Evolutionary conservation across 1,284 basidiomycete genomes (phyloP), one percentile per base, ranked within the genome.

Genomic region (Gymnopus androsaceus): DNA sequence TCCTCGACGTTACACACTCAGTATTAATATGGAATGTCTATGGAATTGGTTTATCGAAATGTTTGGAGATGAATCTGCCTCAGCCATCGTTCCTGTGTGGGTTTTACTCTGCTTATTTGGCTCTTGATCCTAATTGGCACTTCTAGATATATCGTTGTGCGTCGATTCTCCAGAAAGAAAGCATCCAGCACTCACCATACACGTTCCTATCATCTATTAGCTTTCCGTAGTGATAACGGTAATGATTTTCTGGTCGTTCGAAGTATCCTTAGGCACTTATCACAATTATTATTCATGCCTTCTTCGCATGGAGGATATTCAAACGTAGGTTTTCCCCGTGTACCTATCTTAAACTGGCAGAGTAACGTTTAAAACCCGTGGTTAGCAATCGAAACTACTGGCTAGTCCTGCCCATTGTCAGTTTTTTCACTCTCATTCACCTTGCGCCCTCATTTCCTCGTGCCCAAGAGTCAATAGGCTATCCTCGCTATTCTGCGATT

Each of bases 41-140:
- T 56, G 54, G 54, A 51, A 30, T n/a, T 51, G 54, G 54, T 51
- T 56, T 31, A 50, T 56, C 9, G 42, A n/a, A 1, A 14, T 42
- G 5, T 49, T 44, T 28, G 47, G 33, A 17, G 11, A 17, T n/a
- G 21, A 5, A 9, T 11, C 31, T 14, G 15, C 21, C 2, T 7
- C 45, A 3, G 37, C 44, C 37, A 28, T 33, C 11, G 28, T 56
- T 42, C 54, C 54, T 12, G 17, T 47, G 52, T 54, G 31, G n/a
- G 47, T 37, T 11, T 27, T 33, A 11, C 31, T 44, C 12, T n/a
- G 11, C 8, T 12, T 30, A 3, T 19, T 46, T n/a, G 12, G n/a
- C n/a, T n/a, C n/a, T n/a, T 15, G 6, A 31, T 7, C 17, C 25
- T 45, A 8, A 12, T 17, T 5, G 11, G 12, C 15, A 4, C 31